These are phyloP conservation scores for Podaxis carcinomalis DNA, from an alignment of 768 basidiomycete species.

Conservation along the genomic window DNA sequence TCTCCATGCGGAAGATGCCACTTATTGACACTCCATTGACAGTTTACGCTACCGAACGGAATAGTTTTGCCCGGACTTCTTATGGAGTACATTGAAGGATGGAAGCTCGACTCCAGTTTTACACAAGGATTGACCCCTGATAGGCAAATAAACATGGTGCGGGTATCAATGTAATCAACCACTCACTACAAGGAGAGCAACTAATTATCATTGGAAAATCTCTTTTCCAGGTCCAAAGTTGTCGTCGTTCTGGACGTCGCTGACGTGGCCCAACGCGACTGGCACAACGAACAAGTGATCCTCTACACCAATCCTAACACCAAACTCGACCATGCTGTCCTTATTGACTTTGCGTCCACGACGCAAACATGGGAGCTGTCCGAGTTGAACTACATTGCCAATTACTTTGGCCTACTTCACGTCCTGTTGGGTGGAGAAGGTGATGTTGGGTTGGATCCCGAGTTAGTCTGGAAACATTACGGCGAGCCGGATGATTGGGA, in stretches of 20 bases:
- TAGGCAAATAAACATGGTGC: slow-evolving; percentile 17
- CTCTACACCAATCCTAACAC: slow-evolving; percentile 13
- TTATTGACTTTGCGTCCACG: slow-evolving; percentile 16
- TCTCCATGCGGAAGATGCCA: not conserved
- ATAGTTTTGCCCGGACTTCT: slow-evolving; percentile 15
- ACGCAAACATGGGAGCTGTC: slow-evolving; percentile 13
- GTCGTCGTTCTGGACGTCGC: slow-evolving; percentile 21
- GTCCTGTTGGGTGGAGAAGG: not conserved
- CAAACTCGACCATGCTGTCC: slow-evolving; percentile 13
- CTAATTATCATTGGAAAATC: not conserved
- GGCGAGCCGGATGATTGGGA: slow-evolving; percentile 12
- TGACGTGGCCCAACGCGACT: slow-evolving; percentile 21
- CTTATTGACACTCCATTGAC: not conserved
- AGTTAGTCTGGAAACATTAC: not conserved
- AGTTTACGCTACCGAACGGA: slow-evolving; percentile 16
- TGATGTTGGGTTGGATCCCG: not conserved
- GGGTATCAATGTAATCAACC: not conserved
- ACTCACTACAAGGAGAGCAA: not conserved
- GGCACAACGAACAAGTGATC: slow-evolving; percentile 18
- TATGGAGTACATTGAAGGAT: slow-evolving; percentile 18
- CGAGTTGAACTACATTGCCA: slow-evolving; percentile 6
- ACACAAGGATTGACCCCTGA: slow-evolving; percentile 10
- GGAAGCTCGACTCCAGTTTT: slow-evolving; percentile 12
- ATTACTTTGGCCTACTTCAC: slow-evolving; percentile 8
- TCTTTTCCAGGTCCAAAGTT: slow-evolving; percentile 17